Evolutionary conservation across 345 rosid species (phyloP).

Genomic region (Hibiscus mutabilis): DNA sequence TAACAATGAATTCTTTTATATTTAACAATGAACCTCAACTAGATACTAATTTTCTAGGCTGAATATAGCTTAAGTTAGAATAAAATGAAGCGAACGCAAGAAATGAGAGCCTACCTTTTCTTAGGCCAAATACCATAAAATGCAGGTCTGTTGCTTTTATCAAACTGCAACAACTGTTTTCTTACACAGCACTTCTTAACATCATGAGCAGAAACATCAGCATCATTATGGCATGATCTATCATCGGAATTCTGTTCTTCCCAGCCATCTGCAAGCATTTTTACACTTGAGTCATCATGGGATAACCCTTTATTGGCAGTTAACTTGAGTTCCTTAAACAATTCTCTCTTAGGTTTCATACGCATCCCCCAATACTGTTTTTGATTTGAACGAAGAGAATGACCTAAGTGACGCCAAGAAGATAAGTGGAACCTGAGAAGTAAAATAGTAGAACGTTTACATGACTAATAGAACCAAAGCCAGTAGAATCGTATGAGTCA

Average conservation of each 20-base stretch:
- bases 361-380: constrained; percentile 76
- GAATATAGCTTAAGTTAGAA: neutral
- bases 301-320: constrained; percentile 30
- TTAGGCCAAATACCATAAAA: constrained; percentile 90
- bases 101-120: constrained; percentile 48
- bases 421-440: constrained; percentile 56
- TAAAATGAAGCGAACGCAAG: neutral
- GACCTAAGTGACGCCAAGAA: constrained; percentile 65
- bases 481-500: neutral
- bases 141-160: constrained; percentile 80
- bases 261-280: constrained; percentile 48
- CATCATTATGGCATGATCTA: constrained; percentile 15
- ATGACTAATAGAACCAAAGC: constrained; percentile 12
- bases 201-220: constrained; percentile 21
- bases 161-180: constrained; percentile 78
- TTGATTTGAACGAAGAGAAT: constrained; percentile 28
- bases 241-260: constrained; percentile 34
- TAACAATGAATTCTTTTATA: neutral
- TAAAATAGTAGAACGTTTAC: constrained; percentile 12
- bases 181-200: constrained; percentile 32
- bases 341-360: constrained; percentile 53
- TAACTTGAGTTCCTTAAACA: constrained; percentile 69
- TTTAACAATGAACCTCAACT: neutral
- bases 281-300: constrained; percentile 40
- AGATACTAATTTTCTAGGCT: neutral